Evolutionary conservation across 495 filamentous ascomycete genomes (phyloP).

Genomic region (Annulohypoxylon maeteangense): DNA sequence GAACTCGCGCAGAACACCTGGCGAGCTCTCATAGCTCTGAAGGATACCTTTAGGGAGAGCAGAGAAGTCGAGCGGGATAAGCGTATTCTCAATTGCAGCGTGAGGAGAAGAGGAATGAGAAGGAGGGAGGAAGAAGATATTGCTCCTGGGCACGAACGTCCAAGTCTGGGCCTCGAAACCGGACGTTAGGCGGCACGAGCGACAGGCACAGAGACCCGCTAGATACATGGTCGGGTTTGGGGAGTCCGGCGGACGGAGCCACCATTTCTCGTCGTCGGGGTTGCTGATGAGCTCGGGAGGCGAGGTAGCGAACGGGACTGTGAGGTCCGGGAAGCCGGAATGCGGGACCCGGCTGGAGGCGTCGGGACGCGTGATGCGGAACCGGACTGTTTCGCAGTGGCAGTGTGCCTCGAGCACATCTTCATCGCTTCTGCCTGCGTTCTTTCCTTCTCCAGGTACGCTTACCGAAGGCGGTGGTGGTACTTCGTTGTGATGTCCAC

Average conservation of each 20-base stretch:
- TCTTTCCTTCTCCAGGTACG: neutral
- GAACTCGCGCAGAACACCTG: conserved; percentile 68
- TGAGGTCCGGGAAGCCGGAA: conserved; percentile 51
- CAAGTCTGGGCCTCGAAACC: conserved; percentile 77
- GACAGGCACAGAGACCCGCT: conserved; percentile 73
- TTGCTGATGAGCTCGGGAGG: conserved; percentile 58
- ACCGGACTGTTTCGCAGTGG: conserved; percentile 53
- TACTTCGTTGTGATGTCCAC: neutral
- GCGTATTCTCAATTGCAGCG: conserved; percentile 12
- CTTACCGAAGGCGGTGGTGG: conserved; percentile 16
- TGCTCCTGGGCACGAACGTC: conserved; percentile 71
- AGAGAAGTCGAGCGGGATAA: conserved; percentile 55
- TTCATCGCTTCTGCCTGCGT: neutral
- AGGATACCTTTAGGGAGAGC: conserved; percentile 43
- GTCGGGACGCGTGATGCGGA: conserved; percentile 55
- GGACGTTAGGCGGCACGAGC: conserved; percentile 67
- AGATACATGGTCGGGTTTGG: conserved; percentile 67
- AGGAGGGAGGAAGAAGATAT: conserved; percentile 60
- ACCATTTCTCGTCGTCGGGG: conserved; percentile 50
- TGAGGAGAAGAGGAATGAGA: neutral
- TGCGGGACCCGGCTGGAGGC: conserved; percentile 37
- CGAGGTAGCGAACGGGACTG: conserved; percentile 45
- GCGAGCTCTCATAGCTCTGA: conserved; percentile 63
- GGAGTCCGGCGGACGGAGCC: conserved; percentile 39
- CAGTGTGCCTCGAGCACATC: conserved; percentile 52